Conservation (phyloP, 1,284 basidiomycete species). For the Trichosporon faecale region DNA sequence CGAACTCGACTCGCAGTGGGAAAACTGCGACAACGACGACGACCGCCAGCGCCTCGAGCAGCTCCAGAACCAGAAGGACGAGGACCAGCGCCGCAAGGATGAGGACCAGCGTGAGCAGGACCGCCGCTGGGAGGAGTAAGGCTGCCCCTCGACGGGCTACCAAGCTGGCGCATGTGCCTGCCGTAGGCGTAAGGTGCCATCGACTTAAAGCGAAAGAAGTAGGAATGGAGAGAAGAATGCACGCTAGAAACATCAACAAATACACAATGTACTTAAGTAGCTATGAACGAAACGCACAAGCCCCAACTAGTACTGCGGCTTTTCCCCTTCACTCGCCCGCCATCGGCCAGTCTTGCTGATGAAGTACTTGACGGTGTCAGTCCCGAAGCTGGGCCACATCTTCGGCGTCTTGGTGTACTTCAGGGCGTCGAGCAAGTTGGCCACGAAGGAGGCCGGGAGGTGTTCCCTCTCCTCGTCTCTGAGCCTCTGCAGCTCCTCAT, state of each 20-base stretch:
- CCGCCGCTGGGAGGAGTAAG: constrained; percentile 4
- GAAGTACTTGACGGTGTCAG: neutral
- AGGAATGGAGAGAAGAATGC: neutral
- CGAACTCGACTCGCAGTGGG: constrained; percentile 8
- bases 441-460: neutral
- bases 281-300: neutral
- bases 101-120: constrained; percentile 4
- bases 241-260: neutral
- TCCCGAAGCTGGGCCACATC: neutral
- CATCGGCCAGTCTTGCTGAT: neutral
- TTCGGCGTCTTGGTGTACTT: neutral
- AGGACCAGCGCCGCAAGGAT: constrained; percentile 6
- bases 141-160: neutral
- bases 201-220: neutral
- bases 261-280: neutral
- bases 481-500: neutral
- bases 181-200: too few relatives aligned
- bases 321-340: neutral
- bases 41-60: constrained; percentile 5
- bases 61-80: constrained; percentile 8
- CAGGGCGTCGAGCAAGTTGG: neutral
- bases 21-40: neutral
- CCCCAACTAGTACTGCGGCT: neutral
- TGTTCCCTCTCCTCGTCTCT: neutral
- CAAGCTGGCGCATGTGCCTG: neutral